Evolutionary conservation across 192 early-diverging fungal genomes (phyloP), one percentile per base, ranked within the genome.

Genomic region (Backusella psychrophila): DNA sequence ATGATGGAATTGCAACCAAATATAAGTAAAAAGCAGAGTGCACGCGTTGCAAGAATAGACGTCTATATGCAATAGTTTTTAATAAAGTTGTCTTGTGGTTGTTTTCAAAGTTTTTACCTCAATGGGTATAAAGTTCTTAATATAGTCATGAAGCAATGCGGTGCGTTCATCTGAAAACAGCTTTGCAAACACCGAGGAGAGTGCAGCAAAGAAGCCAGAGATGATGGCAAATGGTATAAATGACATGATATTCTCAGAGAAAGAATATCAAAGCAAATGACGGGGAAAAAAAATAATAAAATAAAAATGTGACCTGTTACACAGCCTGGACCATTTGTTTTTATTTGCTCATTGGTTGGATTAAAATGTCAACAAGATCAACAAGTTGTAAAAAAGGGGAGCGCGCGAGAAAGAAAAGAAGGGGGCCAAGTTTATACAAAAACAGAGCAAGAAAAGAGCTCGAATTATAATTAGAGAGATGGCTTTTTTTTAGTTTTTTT

Each of bases 161-260:
- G 90, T 91, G 23, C 85, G 71, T 8, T 82, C 75, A 75, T 89
- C 87, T 17, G 90, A 86, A 23, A 89, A 90, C 19, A 95, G 86
- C 73, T 96, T 96, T 70, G 93, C 93, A 86, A 91, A 93, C 26
- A 95, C 90, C 12, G 93, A 94, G 38, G 94, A 89, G 21, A 93
- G 81, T 44, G 93, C 87, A 0, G 93, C 95, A 80, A 93, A 90
- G 2, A 87, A 76, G 4, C 95, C 95, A 26, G 92, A 91, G 6
- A 91, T 79, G 67, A 86, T 72, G 3, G 89, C 85, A 46, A 78
- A 79, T n/a, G 81, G 74, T 29, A 88, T 76, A 67, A 85, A 87
- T 2, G 85, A 82, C 38, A 63, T 77, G 19, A 26, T 38, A 8
- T 19, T 56, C n/a, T 1, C 29, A 52, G 15, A 52, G 5, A 49